These are phyloP conservation scores for Phytophthora vignae DNA, from an alignment of 352 stramenopile genomes.

Conservation along the genomic window DNA sequence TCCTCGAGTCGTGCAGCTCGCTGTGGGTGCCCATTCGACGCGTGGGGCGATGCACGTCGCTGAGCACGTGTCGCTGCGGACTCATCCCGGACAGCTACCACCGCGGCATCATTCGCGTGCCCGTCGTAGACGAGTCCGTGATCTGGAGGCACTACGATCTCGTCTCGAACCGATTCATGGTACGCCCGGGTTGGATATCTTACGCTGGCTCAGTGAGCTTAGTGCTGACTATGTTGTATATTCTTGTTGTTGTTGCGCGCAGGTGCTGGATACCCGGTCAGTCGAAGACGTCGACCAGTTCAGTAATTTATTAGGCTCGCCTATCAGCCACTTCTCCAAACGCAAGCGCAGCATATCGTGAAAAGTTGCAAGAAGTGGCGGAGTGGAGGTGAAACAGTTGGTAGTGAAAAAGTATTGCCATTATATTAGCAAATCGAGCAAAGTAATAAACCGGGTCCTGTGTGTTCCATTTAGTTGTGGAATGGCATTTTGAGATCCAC, in stretches of 20 bases:
- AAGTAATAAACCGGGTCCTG: not conserved
- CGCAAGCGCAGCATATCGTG: slow-evolving; percentile 48
- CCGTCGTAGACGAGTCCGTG: slow-evolving; percentile 75
- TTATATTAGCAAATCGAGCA: slow-evolving; percentile 26
- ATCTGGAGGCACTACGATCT: slow-evolving; percentile 80
- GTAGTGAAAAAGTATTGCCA: slow-evolving; percentile 17
- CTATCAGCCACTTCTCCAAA: slow-evolving; percentile 34
- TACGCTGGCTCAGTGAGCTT: too few species aligned
- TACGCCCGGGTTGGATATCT: slow-evolving; percentile 27
- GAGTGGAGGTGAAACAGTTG: not conserved
- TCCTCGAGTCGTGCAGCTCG: slow-evolving; percentile 69
- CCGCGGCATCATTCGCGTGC: slow-evolving; percentile 66
- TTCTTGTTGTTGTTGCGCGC: slow-evolving; percentile 1
- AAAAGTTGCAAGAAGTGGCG: not conserved
- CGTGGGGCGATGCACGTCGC: slow-evolving; percentile 51
- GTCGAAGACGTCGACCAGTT: slow-evolving; percentile 42
- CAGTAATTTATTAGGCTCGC: slow-evolving; percentile 42
- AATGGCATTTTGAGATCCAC: slow-evolving; percentile 21
- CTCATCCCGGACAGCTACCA: slow-evolving; percentile 83
- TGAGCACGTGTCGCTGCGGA: slow-evolving; percentile 70
- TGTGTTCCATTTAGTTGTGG: not conserved
- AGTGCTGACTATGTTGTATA: too few species aligned
- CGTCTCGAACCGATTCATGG: slow-evolving; percentile 79
- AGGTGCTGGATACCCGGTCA: slow-evolving; percentile 47
- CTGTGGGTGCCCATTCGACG: slow-evolving; percentile 78